Percentiles rank a stretch among this genome's conserved stretches.
These are phyloP conservation scores for Botrytis elliptica DNA, from an alignment of 2,329 filamentous ascomycete genomes.

Conservation along the genomic window DNA sequence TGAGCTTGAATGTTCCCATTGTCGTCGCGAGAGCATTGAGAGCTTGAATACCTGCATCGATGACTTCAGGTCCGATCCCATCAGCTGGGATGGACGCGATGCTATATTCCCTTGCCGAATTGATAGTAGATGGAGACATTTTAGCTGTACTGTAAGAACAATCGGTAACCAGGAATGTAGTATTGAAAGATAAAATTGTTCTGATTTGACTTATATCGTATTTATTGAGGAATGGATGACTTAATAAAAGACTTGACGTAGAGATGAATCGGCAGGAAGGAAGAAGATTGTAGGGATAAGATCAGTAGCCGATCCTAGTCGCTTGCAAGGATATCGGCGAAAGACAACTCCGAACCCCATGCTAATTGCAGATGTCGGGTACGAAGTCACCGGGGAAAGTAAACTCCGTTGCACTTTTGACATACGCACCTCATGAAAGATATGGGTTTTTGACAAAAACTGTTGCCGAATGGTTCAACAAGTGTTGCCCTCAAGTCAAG, in stretches of 20 bases:
- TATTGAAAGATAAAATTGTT: background rate
- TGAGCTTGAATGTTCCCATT: constrained; percentile 56
- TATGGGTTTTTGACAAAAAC: background rate
- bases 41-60: constrained; percentile 58
- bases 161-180: background rate
- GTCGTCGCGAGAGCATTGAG: constrained; percentile 51
- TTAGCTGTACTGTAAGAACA: background rate
- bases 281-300: background rate
- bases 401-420: background rate
- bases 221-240: background rate
- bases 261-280: background rate
- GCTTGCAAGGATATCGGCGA: background rate
- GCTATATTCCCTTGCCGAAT: constrained; percentile 41
- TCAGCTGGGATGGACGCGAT: constrained; percentile 63
- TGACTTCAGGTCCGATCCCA: constrained; percentile 64
- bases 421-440: background rate
- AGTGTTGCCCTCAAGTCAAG: background rate
- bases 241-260: background rate
- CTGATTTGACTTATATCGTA: background rate
- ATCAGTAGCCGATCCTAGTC: background rate
- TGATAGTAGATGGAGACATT: background rate
- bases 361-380: background rate
- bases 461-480: background rate
- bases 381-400: background rate
- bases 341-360: background rate